These are phyloP conservation scores for Aspergillus sp. DNA, from an alignment of 2,329 filamentous ascomycete genomes.

Conservation along the genomic window DNA sequence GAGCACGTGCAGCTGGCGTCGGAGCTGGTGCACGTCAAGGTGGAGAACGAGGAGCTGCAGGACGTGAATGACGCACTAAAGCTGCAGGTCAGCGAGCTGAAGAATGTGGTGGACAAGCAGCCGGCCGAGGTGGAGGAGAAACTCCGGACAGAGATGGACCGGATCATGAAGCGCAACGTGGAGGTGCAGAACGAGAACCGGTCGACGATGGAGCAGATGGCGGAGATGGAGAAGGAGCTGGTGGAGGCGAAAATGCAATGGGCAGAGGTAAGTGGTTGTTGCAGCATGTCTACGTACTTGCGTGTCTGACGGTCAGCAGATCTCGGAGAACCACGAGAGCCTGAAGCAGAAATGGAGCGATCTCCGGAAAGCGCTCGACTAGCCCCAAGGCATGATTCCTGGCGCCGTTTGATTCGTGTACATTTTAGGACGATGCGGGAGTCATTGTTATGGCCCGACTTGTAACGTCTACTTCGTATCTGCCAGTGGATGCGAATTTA, in stretches of 20 bases:
- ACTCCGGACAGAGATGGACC: slow-evolving; percentile 76
- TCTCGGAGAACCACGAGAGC: slow-evolving; percentile 59
- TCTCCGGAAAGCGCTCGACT: slow-evolving; percentile 49
- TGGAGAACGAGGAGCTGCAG: slow-evolving; percentile 80
- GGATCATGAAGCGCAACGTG: slow-evolving; percentile 82
- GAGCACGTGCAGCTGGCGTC: slow-evolving; percentile 89
- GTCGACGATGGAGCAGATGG: slow-evolving; percentile 76
- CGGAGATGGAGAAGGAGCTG: slow-evolving; percentile 83
- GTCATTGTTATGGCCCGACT: too few species aligned
- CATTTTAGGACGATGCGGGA: slow-evolving; percentile 4
- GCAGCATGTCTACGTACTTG: background rate
- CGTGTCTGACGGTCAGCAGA: slow-evolving; percentile 37
- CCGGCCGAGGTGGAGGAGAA: slow-evolving; percentile 76
- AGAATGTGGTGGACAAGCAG: slow-evolving; percentile 79
- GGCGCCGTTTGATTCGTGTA: slow-evolving; percentile 3
- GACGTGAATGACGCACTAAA: slow-evolving; percentile 85
- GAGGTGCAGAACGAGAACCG: slow-evolving; percentile 93
- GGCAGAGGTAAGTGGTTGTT: slow-evolving; percentile 63
- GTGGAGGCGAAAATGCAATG: slow-evolving; percentile 91
- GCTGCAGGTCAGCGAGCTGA: slow-evolving; percentile 75
- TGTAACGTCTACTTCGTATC: too few species aligned
- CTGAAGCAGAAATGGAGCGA: slow-evolving; percentile 71
- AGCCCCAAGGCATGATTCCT: slow-evolving; percentile 3
- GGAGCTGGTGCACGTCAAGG: slow-evolving; percentile 82
- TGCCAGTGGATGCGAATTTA: too few species aligned